Evolutionary conservation across 2,329 filamentous ascomycete species (phyloP).

Genomic region (Fusarium papillatum): DNA sequence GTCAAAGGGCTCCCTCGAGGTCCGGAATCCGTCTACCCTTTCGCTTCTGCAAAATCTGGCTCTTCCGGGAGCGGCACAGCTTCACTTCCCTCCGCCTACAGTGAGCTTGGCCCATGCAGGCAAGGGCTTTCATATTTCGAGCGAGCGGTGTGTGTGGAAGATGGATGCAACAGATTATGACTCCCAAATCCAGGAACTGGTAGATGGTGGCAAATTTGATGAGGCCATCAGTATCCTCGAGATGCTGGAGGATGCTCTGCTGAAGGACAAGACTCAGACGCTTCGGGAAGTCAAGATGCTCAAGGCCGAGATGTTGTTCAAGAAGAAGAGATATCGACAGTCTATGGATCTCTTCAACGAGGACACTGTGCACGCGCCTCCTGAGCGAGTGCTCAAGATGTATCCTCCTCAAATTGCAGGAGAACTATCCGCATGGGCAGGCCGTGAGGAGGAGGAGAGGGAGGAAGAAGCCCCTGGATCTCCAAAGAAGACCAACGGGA

Average conservation of each 20-base stretch:
- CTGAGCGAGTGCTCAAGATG: slow-evolving; percentile 86
- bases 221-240: slow-evolving; percentile 91
- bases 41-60: slow-evolving; percentile 89
- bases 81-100: slow-evolving; percentile 94
- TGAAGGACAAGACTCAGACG: slow-evolving; percentile 85
- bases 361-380: slow-evolving; percentile 89
- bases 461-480: slow-evolving; percentile 51
- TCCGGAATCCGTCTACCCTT: slow-evolving; percentile 92
- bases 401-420: slow-evolving; percentile 90
- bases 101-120: slow-evolving; percentile 95
- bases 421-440: slow-evolving; percentile 73
- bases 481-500: slow-evolving; percentile 46
- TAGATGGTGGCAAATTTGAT: slow-evolving; percentile 81
- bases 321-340: slow-evolving; percentile 84
- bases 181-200: slow-evolving; percentile 86
- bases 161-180: slow-evolving; percentile 96
- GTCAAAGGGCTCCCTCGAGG: slow-evolving; percentile 87
- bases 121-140: slow-evolving; percentile 95
- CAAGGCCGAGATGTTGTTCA: slow-evolving; percentile 90
- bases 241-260: slow-evolving; percentile 92
- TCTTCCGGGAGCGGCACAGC: slow-evolving; percentile 83
- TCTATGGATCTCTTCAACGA: slow-evolving; percentile 90
- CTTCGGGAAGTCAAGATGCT: slow-evolving; percentile 90
- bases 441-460: slow-evolving; percentile 49
- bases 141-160: slow-evolving; percentile 93